Conservation (phyloP, 2,329 filamentous ascomycete species). For the Triangularia setosa region DNA sequence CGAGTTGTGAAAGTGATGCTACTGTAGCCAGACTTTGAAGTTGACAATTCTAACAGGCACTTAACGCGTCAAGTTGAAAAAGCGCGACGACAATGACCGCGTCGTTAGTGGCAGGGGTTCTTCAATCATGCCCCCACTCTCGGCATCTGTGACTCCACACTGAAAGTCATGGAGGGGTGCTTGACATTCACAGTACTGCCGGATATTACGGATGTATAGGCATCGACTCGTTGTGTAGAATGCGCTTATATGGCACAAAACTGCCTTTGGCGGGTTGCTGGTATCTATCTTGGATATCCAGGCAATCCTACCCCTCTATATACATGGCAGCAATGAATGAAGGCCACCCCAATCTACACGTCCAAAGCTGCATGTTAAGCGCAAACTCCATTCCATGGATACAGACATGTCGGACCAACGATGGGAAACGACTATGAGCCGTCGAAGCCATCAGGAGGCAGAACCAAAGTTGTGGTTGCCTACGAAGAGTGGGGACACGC, state of each 20-base stretch:
- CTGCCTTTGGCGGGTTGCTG: too few relatives aligned
- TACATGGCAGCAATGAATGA: too few relatives aligned
- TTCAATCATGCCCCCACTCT: constrained; percentile 1
- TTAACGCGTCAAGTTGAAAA: constrained; percentile 21
- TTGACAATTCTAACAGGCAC: constrained; percentile 6
- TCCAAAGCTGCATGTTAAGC: neutral
- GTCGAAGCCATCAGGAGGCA: neutral
- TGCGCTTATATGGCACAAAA: too few relatives aligned
- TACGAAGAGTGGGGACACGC: neutral
- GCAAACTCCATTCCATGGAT: neutral
- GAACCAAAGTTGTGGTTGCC: neutral
- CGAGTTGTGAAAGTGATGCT: neutral
- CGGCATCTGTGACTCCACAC: neutral
- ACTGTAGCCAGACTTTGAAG: neutral
- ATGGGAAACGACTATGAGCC: too few relatives aligned
- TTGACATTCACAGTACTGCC: too few relatives aligned
- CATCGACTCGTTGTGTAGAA: too few relatives aligned
- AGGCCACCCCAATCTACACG: too few relatives aligned
- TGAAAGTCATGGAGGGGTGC: neutral
- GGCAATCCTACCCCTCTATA: too few relatives aligned
- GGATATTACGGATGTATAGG: too few relatives aligned
- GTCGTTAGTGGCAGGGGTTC: constrained; percentile 8
- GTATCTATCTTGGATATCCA: too few relatives aligned
- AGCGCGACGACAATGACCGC: constrained; percentile 3
- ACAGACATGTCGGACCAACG: neutral